phyloP scores from a whole-genome alignment of 805 yeast species.

The Pichia eremophila region DNA sequence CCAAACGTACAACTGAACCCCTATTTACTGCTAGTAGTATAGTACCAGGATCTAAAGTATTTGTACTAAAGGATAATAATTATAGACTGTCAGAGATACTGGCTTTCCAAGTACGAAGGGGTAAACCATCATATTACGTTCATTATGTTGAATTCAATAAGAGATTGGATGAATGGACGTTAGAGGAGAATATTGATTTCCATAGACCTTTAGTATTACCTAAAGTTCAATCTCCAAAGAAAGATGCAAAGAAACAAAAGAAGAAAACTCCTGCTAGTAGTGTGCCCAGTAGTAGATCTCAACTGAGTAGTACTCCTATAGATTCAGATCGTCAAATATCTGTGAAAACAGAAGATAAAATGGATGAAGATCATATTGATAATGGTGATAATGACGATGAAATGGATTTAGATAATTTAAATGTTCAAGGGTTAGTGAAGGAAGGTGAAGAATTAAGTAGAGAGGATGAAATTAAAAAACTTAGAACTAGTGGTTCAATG shows the following conservation, averaged over 20 bases:
- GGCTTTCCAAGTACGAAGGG: slow-evolving; percentile 65
- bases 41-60: slow-evolving; percentile 71
- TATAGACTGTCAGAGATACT: slow-evolving; percentile 77
- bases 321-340: slow-evolving; percentile 2
- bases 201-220: slow-evolving; percentile 66
- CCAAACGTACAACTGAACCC: slow-evolving; percentile 21
- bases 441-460: slow-evolving; percentile 68
- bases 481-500: slow-evolving; percentile 96
- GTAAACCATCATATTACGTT: slow-evolving; percentile 75
- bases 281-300: not conserved
- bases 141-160: slow-evolving; percentile 93
- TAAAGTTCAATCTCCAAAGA: slow-evolving; percentile 42
- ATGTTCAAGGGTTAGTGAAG: slow-evolving; percentile 67
- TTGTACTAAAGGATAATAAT: slow-evolving; percentile 72
- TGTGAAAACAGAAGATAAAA: slow-evolving; percentile 3
- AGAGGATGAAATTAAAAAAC: slow-evolving; percentile 86
- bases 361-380: not conserved
- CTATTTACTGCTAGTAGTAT: slow-evolving; percentile 38
- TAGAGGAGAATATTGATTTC: slow-evolving; percentile 60
- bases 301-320: slow-evolving; percentile 11
- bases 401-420: slow-evolving; percentile 75
- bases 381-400: slow-evolving; percentile 62
- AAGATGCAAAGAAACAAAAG: slow-evolving; percentile 31
- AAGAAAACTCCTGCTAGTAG: slow-evolving; percentile 21
- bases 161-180: slow-evolving; percentile 93